Evolutionary conservation across 2,329 filamentous ascomycete species (phyloP), one percentile per base, ranked within the genome.

Genomic region (Pestalotiopsis sp.): DNA sequence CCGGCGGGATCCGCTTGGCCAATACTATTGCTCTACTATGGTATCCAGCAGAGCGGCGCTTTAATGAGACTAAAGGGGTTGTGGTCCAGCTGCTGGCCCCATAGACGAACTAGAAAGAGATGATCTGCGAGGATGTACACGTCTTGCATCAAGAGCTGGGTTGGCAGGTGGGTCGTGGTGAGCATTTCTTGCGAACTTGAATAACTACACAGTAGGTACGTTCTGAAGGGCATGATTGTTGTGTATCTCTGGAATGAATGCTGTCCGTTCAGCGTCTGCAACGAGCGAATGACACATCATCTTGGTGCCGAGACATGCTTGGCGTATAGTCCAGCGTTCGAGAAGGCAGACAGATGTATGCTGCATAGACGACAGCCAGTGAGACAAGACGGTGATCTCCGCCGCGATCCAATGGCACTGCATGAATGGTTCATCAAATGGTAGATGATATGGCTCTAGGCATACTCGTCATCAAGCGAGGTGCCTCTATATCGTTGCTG

Each of bases 21-120:
- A 39, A 62, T 62, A 39, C 36, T 62, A 20, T 36, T 36, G 36
- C n/a, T 9, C 36, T 11, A 58, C 52, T 27, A 36, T 59, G 57
- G 27, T 59, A 36, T 52, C 45, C 45, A 59, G 57, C 14, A 23
- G 57, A 59, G 23, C 27, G 31, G 25, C n/a, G 59, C 59, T 38
- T 39, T 39, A 36, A 59, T 36, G 57, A 59, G 57, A 59, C 27
- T 39, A 38, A 62, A 62, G 59, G 31, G 59, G 59, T 59, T 59
- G 6, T 36, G 25, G 27, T 39, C 31, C 59, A 62, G 59, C n/a
- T 27, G 27, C 25, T 36, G 27, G 27, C 59, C 59, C 27, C 59
- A 31, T 39, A 36, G 23, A 39, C 31, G 38, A 62, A 20, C 59
- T 39, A 39, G 59, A 20, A 38, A 38, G 59, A 62, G 31, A 62